These are phyloP conservation scores for Acacia crassicarpa DNA, from an alignment of 306 rosid species.

Conservation along the genomic window DNA sequence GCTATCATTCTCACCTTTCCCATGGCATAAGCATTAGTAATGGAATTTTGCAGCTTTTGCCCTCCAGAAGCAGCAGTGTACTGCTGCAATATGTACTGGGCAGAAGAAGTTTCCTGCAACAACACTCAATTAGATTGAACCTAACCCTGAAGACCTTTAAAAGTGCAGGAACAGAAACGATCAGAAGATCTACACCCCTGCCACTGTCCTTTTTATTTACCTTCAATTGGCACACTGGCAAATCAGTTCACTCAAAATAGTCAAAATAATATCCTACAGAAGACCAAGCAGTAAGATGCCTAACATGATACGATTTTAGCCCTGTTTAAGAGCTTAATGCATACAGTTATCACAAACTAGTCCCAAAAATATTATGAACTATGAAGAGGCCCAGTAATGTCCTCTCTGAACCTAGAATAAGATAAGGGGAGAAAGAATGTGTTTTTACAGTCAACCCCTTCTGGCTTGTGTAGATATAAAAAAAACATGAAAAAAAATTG, in stretches of 20 bases:
- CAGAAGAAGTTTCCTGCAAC: slow-evolving; percentile 92
- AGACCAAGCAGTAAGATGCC: slow-evolving; percentile 3
- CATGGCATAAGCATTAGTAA: slow-evolving; percentile 90
- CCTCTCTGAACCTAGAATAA: not conserved
- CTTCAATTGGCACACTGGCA: not conserved
- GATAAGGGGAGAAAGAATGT: not conserved
- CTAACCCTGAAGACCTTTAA: not conserved
- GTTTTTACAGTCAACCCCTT: not conserved
- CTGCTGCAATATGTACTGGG: slow-evolving; percentile 97
- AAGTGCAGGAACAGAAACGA: slow-evolving; percentile 13
- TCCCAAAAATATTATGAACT: not conserved
- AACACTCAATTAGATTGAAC: slow-evolving; percentile 16
- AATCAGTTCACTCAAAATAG: not conserved
- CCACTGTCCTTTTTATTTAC: slow-evolving; percentile 1
- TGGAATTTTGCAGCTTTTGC: slow-evolving; percentile 79
- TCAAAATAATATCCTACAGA: not conserved
- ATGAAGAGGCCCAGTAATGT: not conserved
- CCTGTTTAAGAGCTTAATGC: not conserved
- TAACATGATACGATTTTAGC: not conserved
- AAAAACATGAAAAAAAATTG: not conserved
- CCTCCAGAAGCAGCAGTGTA: slow-evolving; percentile 96
- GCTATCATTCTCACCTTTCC: slow-evolving; percentile 98
- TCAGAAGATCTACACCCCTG: slow-evolving; percentile 9
- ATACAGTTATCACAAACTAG: not conserved
- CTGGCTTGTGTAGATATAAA: not conserved